Percentiles rank a stretch among this genome's conserved stretches.
Conservation (phyloP, 176 grass and related monocot species). For the Carex kokanica region DNA sequence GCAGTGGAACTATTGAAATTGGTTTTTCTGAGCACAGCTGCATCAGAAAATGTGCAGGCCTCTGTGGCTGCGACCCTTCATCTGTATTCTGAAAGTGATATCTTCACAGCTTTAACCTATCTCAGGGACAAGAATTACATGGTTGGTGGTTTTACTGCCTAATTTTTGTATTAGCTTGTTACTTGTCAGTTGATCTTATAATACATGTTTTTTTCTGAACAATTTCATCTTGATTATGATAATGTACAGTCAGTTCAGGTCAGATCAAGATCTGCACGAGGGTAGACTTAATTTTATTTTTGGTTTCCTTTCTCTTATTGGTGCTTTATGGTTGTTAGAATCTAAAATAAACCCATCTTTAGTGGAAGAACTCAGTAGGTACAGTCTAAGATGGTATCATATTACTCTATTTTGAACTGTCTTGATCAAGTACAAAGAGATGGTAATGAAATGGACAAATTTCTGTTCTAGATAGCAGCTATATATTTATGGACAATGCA, state of each 20-base stretch:
- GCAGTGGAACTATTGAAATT: slow-evolving; percentile 81
- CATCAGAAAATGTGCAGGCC: slow-evolving; percentile 57
- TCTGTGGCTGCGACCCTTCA: slow-evolving; percentile 70
- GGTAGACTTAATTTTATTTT: background rate
- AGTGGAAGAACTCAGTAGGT: background rate
- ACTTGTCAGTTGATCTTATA: background rate
- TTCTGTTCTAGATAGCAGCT: background rate
- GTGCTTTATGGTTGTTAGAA: background rate
- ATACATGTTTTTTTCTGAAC: background rate
- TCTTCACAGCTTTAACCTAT: slow-evolving; percentile 77
- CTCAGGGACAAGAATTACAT: slow-evolving; percentile 79
- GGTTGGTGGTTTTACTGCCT: slow-evolving; percentile 44
- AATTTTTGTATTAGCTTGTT: slow-evolving; percentile 22
- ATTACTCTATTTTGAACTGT: slow-evolving; percentile 1
- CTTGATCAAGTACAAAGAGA: background rate
- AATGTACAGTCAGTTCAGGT: background rate
- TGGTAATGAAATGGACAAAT: background rate
- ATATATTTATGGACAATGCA: background rate
- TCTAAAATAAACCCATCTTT: background rate
- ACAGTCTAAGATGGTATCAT: background rate
- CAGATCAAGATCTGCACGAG: background rate
- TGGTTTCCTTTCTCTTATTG: background rate
- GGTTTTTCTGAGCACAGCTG: slow-evolving; percentile 74
- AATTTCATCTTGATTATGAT: background rate
- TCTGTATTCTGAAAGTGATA: slow-evolving; percentile 73